phyloP scores from a whole-genome alignment of 177 flowering plant genomes.

The Telopea speciosissima region DNA sequence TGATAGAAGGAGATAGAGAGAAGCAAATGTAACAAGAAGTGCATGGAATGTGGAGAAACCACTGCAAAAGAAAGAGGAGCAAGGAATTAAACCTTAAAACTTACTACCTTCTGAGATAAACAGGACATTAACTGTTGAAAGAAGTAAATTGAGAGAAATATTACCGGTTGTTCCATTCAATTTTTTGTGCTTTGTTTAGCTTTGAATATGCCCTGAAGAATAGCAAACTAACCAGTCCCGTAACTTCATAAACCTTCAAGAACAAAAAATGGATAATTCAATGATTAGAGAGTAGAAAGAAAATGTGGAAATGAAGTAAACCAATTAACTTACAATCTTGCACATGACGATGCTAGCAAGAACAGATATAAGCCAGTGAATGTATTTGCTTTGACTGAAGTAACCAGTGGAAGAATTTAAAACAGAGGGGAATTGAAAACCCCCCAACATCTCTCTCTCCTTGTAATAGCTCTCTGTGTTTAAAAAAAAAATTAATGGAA shows the following conservation, averaged over 20 bases:
- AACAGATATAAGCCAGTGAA: slow-evolving; percentile 8
- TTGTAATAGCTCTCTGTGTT: neutral
- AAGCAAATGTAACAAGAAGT: slow-evolving; percentile 43
- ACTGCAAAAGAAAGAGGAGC: slow-evolving; percentile 28
- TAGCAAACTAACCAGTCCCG: slow-evolving; percentile 33
- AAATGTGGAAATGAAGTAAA: neutral
- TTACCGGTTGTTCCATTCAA: slow-evolving; percentile 76
- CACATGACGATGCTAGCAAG: slow-evolving; percentile 17
- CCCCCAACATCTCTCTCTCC: slow-evolving; percentile 6
- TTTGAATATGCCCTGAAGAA: slow-evolving; percentile 40
- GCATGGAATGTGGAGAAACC: slow-evolving; percentile 77
- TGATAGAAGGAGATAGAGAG: slow-evolving; percentile 50
- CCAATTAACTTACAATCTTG: slow-evolving; percentile 20
- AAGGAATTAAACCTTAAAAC: neutral
- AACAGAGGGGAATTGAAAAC: neutral
- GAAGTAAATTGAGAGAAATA: neutral
- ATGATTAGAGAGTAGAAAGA: too few relatives aligned
- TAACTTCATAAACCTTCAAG: slow-evolving; percentile 51
- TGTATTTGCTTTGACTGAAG: slow-evolving; percentile 1
- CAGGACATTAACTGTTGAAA: neutral
- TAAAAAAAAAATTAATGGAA: too few relatives aligned
- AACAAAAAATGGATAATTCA: slow-evolving; percentile 1
- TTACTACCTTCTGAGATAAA: neutral
- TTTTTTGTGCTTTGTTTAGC: slow-evolving; percentile 27
- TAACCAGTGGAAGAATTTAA: neutral